phyloP scores from a whole-genome alignment of 352 stramenopile genomes.

The Saprolegnia parasitica region DNA sequence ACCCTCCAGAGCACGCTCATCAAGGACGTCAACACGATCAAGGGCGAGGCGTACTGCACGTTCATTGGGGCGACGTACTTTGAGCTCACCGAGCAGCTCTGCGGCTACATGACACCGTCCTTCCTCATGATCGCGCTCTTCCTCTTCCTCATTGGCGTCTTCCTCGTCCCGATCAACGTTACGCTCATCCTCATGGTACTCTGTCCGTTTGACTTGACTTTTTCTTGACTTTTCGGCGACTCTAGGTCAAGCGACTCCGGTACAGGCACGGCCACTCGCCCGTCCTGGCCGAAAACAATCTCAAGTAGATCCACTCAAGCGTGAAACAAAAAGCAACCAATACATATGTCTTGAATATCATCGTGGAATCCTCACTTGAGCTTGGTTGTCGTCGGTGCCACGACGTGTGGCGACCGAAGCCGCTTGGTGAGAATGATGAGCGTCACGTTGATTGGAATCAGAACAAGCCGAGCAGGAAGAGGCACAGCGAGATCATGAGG shows the following conservation, averaged over 20 bases:
- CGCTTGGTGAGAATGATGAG: conserved; percentile 47
- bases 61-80: conserved; percentile 50
- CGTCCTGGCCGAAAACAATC: neutral
- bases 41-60: conserved; percentile 51
- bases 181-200: conserved; percentile 52
- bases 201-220: neutral
- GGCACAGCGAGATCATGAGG: conserved; percentile 68
- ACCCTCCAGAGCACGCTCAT: conserved; percentile 45
- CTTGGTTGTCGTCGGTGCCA: neutral
- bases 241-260: conserved; percentile 19
- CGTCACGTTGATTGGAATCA: conserved; percentile 60
- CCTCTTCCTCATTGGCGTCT: conserved; percentile 59
- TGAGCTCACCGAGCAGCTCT: conserved; percentile 49
- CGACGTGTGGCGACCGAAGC: neutral
- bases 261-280: neutral
- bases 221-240: no score
- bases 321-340: neutral
- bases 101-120: conserved; percentile 53
- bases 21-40: conserved; percentile 50
- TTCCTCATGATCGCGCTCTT: conserved; percentile 75
- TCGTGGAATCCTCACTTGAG: no score
- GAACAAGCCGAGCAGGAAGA: conserved; percentile 62
- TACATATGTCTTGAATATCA: no score
- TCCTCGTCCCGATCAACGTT: conserved; percentile 60
- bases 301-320: conserved; percentile 16